Conservation (phyloP, 1,284 basidiomycete species). For the Trametes polyzona region DNA sequence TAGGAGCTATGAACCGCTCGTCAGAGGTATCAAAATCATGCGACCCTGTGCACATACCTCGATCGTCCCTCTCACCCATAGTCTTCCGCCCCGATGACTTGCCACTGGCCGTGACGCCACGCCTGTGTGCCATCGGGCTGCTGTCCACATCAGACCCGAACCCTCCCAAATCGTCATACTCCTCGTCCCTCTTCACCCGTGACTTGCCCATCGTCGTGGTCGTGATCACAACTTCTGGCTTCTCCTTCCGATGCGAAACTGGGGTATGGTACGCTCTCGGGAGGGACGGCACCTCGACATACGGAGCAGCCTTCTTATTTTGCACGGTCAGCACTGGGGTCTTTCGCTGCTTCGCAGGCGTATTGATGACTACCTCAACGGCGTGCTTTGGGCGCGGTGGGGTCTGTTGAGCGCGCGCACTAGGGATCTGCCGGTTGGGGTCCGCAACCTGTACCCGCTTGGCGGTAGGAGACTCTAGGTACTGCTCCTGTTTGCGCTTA, state of each 20-base stretch:
- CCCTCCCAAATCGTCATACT: constrained; percentile 60
- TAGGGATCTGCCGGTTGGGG: constrained; percentile 6
- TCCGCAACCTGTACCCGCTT: constrained; percentile 35
- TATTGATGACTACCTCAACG: constrained; percentile 19
- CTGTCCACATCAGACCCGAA: constrained; percentile 61
- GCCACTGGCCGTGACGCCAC: constrained; percentile 34
- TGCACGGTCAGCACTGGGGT: constrained; percentile 20
- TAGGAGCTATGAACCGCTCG: constrained; percentile 50
- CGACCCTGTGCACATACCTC: constrained; percentile 52
- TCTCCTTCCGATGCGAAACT: constrained; percentile 30
- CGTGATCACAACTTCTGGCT: constrained; percentile 22
- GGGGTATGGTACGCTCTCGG: constrained; percentile 53
- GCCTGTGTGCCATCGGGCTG: constrained; percentile 33
- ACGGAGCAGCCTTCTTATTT: constrained; percentile 47
- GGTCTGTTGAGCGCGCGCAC: neutral
- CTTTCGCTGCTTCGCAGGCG: constrained; percentile 18
- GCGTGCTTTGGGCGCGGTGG: constrained; percentile 6
- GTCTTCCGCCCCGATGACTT: constrained; percentile 54
- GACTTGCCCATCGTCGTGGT: constrained; percentile 27
- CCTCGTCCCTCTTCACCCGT: constrained; percentile 37
- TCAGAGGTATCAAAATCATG: constrained; percentile 2
- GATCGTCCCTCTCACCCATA: constrained; percentile 76
- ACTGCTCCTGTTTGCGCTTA: constrained; percentile 51
- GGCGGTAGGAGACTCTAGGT: constrained; percentile 39
- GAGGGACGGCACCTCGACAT: constrained; percentile 59